Conservation (phyloP, 495 filamentous ascomycete genomes). For the Trypethelium eluteriae region DNA sequence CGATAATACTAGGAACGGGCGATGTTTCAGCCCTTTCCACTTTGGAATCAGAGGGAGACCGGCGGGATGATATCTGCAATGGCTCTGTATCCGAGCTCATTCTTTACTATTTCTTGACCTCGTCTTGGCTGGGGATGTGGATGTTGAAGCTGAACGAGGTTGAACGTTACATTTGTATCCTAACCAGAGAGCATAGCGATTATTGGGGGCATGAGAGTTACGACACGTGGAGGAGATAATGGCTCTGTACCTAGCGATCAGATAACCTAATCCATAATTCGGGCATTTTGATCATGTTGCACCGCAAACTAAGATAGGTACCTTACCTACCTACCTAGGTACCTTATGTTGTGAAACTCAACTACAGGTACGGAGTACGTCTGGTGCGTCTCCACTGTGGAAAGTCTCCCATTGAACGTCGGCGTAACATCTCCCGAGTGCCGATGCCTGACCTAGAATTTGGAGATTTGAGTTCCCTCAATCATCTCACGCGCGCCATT, state of each 20-base stretch:
- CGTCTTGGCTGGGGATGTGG: neutral
- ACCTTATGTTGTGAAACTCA: too few relatives aligned
- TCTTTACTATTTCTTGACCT: neutral
- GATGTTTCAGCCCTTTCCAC: neutral
- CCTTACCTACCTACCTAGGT: too few relatives aligned
- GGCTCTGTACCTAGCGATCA: neutral
- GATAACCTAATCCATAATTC: neutral
- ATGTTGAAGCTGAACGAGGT: neutral
- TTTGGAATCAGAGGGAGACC: conserved; percentile 6
- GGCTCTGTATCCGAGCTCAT: neutral
- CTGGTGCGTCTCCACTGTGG: too few relatives aligned
- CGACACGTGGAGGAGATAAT: neutral
- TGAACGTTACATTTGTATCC: neutral
- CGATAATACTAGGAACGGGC: conserved; percentile 6
- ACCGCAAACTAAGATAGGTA: too few relatives aligned
- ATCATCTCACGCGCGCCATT: too few relatives aligned
- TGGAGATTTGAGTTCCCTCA: too few relatives aligned
- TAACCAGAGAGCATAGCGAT: neutral
- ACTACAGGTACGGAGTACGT: too few relatives aligned
- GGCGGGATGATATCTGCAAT: neutral
- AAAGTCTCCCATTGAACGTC: neutral
- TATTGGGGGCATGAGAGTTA: neutral
- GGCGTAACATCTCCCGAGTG: neutral
- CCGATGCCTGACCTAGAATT: neutral
- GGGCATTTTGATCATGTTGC: neutral